A percentile compares a stretch with the other conserved stretches of the same genome.
Evolutionary conservation across 2,329 filamentous ascomycete species (phyloP).

Genomic region (Juglanconis oblonga): DNA sequence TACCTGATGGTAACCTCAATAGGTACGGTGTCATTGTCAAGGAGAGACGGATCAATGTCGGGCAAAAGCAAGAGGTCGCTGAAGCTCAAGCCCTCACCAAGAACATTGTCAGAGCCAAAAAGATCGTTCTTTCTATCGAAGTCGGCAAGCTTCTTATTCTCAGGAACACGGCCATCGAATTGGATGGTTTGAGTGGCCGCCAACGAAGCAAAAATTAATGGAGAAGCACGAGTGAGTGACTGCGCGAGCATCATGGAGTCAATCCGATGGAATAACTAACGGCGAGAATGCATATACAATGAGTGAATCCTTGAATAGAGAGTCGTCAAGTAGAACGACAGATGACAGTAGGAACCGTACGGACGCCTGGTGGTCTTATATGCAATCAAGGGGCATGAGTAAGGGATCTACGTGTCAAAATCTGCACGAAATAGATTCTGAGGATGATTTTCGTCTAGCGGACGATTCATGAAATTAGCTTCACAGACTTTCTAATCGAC

Average conservation of each 20-base stretch:
- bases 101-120: slow-evolving; percentile 51
- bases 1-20: slow-evolving; percentile 53
- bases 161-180: slow-evolving; percentile 47
- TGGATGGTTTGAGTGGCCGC: slow-evolving; percentile 27
- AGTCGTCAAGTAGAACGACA: too few species aligned
- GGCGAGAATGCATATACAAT: background rate
- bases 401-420: too few species aligned
- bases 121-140: slow-evolving; percentile 41
- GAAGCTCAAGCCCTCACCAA: slow-evolving; percentile 52
- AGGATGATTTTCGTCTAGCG: background rate
- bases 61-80: slow-evolving; percentile 49
- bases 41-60: slow-evolving; percentile 36
- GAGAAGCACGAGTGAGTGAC: background rate
- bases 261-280: background rate
- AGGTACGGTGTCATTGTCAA: slow-evolving; percentile 43
- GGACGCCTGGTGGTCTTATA: too few species aligned
- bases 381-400: too few species aligned
- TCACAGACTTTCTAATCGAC: background rate
- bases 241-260: background rate
- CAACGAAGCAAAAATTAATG: slow-evolving; percentile 3
- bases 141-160: slow-evolving; percentile 31
- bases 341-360: too few species aligned
- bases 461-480: background rate
- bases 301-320: background rate
- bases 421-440: too few species aligned